These are phyloP conservation scores for Magnaporthiopsis rhizophila DNA, from an alignment of 2,329 filamentous ascomycete genomes.

Conservation along the genomic window DNA sequence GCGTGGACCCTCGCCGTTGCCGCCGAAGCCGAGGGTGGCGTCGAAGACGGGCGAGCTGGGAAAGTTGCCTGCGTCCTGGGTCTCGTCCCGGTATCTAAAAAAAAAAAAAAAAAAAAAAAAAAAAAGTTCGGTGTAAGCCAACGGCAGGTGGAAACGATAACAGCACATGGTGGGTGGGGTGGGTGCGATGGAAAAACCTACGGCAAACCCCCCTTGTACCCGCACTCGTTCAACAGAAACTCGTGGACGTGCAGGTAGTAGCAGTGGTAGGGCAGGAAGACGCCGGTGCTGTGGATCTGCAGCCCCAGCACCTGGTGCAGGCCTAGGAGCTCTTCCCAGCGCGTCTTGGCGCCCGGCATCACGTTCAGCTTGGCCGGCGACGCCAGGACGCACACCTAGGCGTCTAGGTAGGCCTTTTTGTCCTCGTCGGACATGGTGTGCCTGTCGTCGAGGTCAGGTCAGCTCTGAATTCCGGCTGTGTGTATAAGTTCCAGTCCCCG, in stretches of 20 bases:
- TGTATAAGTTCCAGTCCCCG: neutral
- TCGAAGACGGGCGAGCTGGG: slow-evolving; percentile 15
- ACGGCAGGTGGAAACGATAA: too few species aligned
- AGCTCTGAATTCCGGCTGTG: neutral
- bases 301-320: neutral
- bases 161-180: too few species aligned
- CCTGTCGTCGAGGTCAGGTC: neutral
- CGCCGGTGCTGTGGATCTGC: slow-evolving; percentile 12
- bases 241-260: slow-evolving; percentile 24
- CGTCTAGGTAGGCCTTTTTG: neutral
- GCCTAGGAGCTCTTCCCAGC: slow-evolving; percentile 3
- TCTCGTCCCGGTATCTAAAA: slow-evolving; percentile 23
- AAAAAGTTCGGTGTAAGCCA: too few species aligned
- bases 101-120: too few species aligned
- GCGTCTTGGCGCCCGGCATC: neutral
- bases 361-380: neutral
- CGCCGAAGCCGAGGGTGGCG: slow-evolving; percentile 1
- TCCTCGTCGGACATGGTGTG: neutral
- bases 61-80: slow-evolving; percentile 23
- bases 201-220: slow-evolving; percentile 23
- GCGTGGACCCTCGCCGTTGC: neutral
- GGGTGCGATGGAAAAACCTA: too few species aligned
- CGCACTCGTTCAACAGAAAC: slow-evolving; percentile 25
- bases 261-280: slow-evolving; percentile 18
- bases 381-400: slow-evolving; percentile 1